phyloP scores from a whole-genome alignment of 2,329 filamentous ascomycete genomes.

The Xylariaceae sp. region DNA sequence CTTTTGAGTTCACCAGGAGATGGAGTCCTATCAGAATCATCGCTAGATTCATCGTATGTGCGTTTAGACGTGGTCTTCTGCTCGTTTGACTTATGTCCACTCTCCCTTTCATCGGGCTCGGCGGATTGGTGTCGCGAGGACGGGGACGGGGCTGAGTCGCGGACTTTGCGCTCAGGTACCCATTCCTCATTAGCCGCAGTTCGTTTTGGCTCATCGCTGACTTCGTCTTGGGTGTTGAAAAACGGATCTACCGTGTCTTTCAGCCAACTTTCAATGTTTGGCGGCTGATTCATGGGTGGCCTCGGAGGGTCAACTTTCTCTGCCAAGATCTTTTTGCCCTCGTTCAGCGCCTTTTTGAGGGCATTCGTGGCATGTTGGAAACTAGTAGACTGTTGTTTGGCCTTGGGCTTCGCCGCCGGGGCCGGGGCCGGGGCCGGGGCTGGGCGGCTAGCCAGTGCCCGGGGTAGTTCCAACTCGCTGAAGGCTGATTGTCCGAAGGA shows the following conservation, averaged over 20 bases:
- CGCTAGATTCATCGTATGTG: conserved; percentile 23
- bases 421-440: not conserved
- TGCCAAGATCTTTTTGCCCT: conserved; percentile 60
- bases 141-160: conserved; percentile 22
- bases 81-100: conserved; percentile 8
- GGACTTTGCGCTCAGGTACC: conserved; percentile 31
- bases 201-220: conserved; percentile 27
- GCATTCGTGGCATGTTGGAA: conserved; percentile 58
- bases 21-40: conserved; percentile 32
- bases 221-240: conserved; percentile 38
- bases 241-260: conserved; percentile 59
- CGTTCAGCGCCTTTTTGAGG: conserved; percentile 58
- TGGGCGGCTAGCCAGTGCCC: conserved; percentile 43
- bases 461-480: conserved; percentile 55
- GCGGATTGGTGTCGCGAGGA: conserved; percentile 21
- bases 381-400: conserved; percentile 51
- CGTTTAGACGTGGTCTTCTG: conserved; percentile 7
- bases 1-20: conserved; percentile 43
- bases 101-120: conserved; percentile 15
- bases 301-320: conserved; percentile 51
- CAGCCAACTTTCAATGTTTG: conserved; percentile 61
- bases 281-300: conserved; percentile 50
- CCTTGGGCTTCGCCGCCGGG: conserved; percentile 37
- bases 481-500: conserved; percentile 63
- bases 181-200: conserved; percentile 34